These are phyloP conservation scores for Suillus luteus DNA, from an alignment of 768 basidiomycete genomes.

Conservation along the genomic window DNA sequence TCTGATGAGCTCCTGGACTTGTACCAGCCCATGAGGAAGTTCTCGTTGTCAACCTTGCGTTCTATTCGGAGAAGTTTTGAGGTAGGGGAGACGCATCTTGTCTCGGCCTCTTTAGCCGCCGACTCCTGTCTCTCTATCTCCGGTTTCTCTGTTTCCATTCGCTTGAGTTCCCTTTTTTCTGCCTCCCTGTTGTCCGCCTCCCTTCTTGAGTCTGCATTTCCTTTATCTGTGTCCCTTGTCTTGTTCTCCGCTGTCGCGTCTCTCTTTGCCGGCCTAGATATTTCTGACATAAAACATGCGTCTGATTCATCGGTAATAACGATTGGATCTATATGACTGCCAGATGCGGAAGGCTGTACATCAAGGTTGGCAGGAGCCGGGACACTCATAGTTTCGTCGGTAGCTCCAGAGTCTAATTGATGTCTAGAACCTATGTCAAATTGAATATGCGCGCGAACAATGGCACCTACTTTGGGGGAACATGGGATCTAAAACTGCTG, in stretches of 20 bases:
- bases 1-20: conserved; percentile 2
- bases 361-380: background rate
- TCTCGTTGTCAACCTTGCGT: conserved; percentile 8
- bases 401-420: background rate
- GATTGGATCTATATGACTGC: background rate
- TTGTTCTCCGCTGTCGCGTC: background rate
- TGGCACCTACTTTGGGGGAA: background rate
- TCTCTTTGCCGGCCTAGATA: background rate
- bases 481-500: background rate
- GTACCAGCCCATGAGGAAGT: conserved; percentile 9
- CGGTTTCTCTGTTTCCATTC: background rate
- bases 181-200: background rate
- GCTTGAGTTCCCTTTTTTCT: background rate
- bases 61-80: conserved; percentile 5
- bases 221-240: too few species aligned
- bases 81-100: background rate
- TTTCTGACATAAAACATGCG: background rate
- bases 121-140: background rate
- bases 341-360: background rate
- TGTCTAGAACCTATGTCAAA: background rate
- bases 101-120: background rate
- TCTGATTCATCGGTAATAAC: background rate
- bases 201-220: background rate
- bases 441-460: background rate
- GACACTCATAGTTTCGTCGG: background rate